A percentile compares a stretch with the other conserved stretches of the same genome.
Conservation (phyloP, 345 rosid species). For the Gynandropsis gynandra region DNA sequence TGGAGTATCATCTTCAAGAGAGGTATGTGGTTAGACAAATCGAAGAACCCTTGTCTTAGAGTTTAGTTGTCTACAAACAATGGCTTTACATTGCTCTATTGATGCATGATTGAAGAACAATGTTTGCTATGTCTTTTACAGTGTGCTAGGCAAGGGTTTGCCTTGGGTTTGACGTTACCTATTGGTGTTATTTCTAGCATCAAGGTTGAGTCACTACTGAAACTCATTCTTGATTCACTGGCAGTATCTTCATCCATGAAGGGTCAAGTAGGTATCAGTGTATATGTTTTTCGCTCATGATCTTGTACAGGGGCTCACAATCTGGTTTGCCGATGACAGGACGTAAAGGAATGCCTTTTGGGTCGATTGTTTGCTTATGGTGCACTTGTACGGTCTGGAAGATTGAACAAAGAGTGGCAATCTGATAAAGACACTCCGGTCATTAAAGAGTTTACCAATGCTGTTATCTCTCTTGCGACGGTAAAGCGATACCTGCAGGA, state of each 20-base stretch:
- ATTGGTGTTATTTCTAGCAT: conserved; percentile 48
- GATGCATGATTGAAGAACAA: neutral
- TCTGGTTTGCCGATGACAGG: conserved; percentile 40
- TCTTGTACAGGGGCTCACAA: conserved; percentile 2
- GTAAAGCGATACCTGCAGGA: conserved; percentile 89
- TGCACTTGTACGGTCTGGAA: conserved; percentile 71
- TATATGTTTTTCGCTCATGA: neutral
- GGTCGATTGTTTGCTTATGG: conserved; percentile 91
- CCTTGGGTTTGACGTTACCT: conserved; percentile 69
- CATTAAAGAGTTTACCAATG: conserved; percentile 55
- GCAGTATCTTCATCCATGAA: conserved; percentile 87
- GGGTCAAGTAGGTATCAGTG: conserved; percentile 65
- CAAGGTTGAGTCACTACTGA: conserved; percentile 60
- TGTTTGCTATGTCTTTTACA: conserved; percentile 27
- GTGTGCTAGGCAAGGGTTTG: conserved; percentile 97
- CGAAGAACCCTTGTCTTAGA: too few relatives aligned
- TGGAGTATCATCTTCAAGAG: conserved; percentile 91
- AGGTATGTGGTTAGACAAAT: conserved; percentile 65
- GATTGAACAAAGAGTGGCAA: conserved; percentile 52
- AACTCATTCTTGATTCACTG: conserved; percentile 54
- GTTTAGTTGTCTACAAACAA: too few relatives aligned
- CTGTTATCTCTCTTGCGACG: conserved; percentile 57
- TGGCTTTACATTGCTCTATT: too few relatives aligned
- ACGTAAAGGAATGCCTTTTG: conserved; percentile 75
- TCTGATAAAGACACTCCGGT: conserved; percentile 45